Evolutionary conservation across 805 yeast genomes (phyloP), one percentile per base, ranked within the genome.

Genomic region (Candida sakaeoensis): DNA sequence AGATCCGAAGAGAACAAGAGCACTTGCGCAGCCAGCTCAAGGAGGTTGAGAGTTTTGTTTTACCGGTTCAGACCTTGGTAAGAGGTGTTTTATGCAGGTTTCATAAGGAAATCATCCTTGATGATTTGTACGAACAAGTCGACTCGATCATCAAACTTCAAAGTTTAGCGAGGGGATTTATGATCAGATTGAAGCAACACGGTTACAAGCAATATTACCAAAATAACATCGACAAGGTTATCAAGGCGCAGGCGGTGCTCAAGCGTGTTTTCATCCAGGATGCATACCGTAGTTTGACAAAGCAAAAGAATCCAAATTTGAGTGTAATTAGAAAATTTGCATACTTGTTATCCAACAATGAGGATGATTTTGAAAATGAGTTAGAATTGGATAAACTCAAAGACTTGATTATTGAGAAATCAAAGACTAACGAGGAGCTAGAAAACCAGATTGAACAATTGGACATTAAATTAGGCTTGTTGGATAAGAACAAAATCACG

Each of bases 401-500:
- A 52, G 88, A 85, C 40, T 63, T 72, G 23, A 83, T 91, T 26
- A 75, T 82, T 36, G 81, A 78, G 26, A 81, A 76, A 42, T 83
- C 90, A n/a, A 72, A 75, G 42, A 68, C 70, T 16, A 87, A 86
- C 51, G 91, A 82, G 47, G 75, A 72, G 25, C 63, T 87, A 50
- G 95, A 90, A 59, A 74, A 74, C 37, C 82, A 80, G 43, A 77
- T 90, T 42, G 83, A 84, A 44, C 82, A 84, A 51, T 68, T 89
- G 45, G 88, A 88, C 47, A 76, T 84, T 45, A 89, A 89, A 54
- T 75, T 86, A 43, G 83, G 87, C 5, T 64, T 89, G 32, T 64
- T 93, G 31, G 86, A 83, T 48, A 85, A 81, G 53, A 88, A 85
- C 62, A 84, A 83, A 52, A 81, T 88, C 44, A 74, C 90, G 1